These are phyloP conservation scores for Fagus sylvatica DNA, from an alignment of 306 rosid genomes.

Conservation along the genomic window DNA sequence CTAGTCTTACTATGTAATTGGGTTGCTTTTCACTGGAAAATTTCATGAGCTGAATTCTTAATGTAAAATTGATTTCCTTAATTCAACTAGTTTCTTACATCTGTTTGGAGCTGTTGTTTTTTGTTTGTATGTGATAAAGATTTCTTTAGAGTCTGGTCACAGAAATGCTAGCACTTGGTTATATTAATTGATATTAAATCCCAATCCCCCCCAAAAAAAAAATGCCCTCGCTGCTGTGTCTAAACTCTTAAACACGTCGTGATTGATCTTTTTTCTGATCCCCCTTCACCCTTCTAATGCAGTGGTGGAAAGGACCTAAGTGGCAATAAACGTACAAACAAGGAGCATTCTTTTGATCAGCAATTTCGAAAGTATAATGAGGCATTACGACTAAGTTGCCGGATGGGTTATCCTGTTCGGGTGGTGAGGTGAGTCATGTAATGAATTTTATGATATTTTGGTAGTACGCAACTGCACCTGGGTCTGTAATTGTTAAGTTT, in stretches of 20 bases:
- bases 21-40: neutral
- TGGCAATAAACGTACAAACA: slow-evolving; percentile 67
- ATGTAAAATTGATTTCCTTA: neutral
- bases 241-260: neutral
- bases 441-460: neutral
- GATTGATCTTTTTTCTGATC: neutral
- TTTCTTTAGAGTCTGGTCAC: neutral
- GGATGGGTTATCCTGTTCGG: slow-evolving; percentile 75
- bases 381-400: slow-evolving; percentile 66
- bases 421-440: slow-evolving; percentile 60
- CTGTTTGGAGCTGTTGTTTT: neutral
- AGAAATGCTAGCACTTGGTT: neutral
- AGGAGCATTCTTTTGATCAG: slow-evolving; percentile 67
- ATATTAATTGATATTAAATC: neutral
- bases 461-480: neutral
- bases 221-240: too few relatives aligned
- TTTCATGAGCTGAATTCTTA: neutral
- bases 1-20: neutral
- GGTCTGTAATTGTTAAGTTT: neutral
- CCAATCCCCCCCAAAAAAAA: too few relatives aligned
- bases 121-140: neutral
- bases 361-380: slow-evolving; percentile 57
- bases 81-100: neutral
- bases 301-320: slow-evolving; percentile 80
- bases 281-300: slow-evolving; percentile 4